A percentile compares a stretch with the other conserved stretches of the same genome.
Conservation (phyloP, 129 eudicot species). For the Helianthus tuberosus region DNA sequence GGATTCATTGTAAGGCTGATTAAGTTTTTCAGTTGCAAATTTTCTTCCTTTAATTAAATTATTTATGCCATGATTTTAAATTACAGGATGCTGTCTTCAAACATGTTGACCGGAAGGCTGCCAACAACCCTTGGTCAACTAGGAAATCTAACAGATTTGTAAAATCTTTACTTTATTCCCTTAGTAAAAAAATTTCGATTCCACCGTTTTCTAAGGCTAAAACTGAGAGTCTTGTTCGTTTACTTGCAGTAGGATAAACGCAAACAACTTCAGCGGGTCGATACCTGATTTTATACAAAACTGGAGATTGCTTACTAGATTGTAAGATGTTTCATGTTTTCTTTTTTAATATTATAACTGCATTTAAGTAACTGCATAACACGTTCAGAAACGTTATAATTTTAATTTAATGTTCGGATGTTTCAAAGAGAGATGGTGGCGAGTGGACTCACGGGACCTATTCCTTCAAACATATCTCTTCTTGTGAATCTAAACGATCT, state of each 20-base stretch:
- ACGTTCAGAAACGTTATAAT: background rate
- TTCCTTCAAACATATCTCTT: conserved; percentile 68
- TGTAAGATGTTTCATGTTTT: conserved; percentile 52
- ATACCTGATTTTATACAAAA: conserved; percentile 77
- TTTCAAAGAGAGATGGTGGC: conserved; percentile 74
- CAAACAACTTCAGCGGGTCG: conserved; percentile 68
- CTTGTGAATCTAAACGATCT: conserved; percentile 52
- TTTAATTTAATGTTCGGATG: conserved; percentile 11
- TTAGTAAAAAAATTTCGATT: background rate
- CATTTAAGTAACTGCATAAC: background rate
- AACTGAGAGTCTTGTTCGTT: background rate
- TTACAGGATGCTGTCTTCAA: conserved; percentile 80
- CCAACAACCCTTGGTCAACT: conserved; percentile 64
- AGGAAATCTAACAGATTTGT: conserved; percentile 67
- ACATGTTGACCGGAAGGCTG: conserved; percentile 64
- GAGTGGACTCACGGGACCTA: conserved; percentile 88
- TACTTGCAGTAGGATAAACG: conserved; percentile 78
- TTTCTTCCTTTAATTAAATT: background rate
- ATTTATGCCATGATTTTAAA: conserved; percentile 15
- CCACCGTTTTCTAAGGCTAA: background rate
- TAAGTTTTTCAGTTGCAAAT: background rate
- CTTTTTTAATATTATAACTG: background rate
- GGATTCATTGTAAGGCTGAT: conserved; percentile 53
- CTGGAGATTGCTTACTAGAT: conserved; percentile 66
- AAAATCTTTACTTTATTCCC: conserved; percentile 23